Evolutionary conservation across 192 early-diverging fungal species (phyloP).

Genomic region (Linderina pennispora): DNA sequence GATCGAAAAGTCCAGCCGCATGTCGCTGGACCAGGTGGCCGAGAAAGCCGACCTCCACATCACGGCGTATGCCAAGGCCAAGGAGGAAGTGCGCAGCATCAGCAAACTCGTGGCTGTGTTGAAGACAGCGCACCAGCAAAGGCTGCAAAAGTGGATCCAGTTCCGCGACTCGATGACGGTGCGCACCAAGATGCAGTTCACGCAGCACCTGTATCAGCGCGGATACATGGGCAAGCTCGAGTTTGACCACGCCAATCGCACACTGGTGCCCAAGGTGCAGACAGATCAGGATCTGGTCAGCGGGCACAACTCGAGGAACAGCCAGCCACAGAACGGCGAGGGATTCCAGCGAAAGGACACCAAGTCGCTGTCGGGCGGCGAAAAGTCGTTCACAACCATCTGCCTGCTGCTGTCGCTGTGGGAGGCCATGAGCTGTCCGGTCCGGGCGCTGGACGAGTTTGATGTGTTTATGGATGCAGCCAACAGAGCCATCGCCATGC

Average conservation of each 20-base stretch:
- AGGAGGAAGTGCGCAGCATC: slow-evolving; percentile 46
- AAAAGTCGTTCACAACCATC: slow-evolving; percentile 94
- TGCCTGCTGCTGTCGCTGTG: slow-evolving; percentile 91
- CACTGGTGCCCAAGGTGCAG: slow-evolving; percentile 59
- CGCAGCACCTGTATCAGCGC: slow-evolving; percentile 64
- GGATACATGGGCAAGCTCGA: slow-evolving; percentile 76
- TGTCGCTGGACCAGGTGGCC: slow-evolving; percentile 56
- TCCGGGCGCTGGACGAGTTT: slow-evolving; percentile 97
- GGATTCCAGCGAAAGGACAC: slow-evolving; percentile 66
- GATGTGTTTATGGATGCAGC: slow-evolving; percentile 99
- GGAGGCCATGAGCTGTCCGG: slow-evolving; percentile 86
- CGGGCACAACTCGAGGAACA: slow-evolving; percentile 7
- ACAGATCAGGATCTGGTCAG: slow-evolving; percentile 38
- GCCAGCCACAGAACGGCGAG: neutral
- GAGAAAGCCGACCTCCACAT: slow-evolving; percentile 47
- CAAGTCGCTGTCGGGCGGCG: slow-evolving; percentile 90
- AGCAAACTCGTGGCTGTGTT: slow-evolving; percentile 49
- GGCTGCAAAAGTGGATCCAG: slow-evolving; percentile 56
- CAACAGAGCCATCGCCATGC: slow-evolving; percentile 84
- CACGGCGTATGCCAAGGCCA: slow-evolving; percentile 51
- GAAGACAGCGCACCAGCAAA: slow-evolving; percentile 49
- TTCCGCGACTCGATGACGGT: slow-evolving; percentile 73
- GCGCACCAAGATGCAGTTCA: slow-evolving; percentile 69
- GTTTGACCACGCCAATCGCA: slow-evolving; percentile 63
- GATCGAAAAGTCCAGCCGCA: slow-evolving; percentile 55